These are phyloP conservation scores for Thecamonas trahens DNA, from an alignment of 78 protist species.

Conservation along the genomic window DNA sequence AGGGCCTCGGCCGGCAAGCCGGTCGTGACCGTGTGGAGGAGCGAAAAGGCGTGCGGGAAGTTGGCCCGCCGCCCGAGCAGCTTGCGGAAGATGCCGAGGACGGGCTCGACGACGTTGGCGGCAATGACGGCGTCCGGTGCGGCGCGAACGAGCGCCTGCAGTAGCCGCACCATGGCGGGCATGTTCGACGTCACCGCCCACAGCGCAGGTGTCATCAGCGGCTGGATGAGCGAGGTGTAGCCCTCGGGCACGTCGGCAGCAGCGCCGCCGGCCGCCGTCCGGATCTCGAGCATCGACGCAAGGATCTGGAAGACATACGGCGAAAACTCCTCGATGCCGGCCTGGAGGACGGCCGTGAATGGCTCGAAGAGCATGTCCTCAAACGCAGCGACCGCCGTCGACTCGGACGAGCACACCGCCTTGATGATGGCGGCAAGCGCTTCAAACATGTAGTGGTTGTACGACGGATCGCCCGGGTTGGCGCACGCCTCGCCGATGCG, in stretches of 20 bases:
- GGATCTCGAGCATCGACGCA: slow-evolving; percentile 44
- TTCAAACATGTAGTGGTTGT: slow-evolving; percentile 75
- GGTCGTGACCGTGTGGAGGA: slow-evolving; percentile 14
- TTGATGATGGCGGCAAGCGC: slow-evolving; percentile 30
- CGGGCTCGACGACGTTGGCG: neutral
- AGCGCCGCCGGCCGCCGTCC: neutral
- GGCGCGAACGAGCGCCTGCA: neutral
- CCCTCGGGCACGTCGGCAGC: slow-evolving; percentile 14
- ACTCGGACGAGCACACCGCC: neutral
- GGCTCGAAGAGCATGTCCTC: slow-evolving; percentile 48
- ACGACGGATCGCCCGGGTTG: slow-evolving; percentile 67
- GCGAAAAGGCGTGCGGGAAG: slow-evolving; percentile 39
- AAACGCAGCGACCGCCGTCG: slow-evolving; percentile 14
- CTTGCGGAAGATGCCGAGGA: slow-evolving; percentile 57
- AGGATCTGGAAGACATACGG: slow-evolving; percentile 73
- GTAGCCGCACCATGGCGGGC: slow-evolving; percentile 11
- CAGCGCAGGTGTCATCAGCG: slow-evolving; percentile 18
- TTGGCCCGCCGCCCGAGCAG: slow-evolving; percentile 14
- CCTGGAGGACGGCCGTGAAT: slow-evolving; percentile 36
- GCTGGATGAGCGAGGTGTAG: slow-evolving; percentile 12
- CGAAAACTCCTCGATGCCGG: slow-evolving; percentile 48
- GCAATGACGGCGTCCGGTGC: neutral
- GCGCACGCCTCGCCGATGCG: slow-evolving; percentile 27
- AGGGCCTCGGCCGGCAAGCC: slow-evolving; percentile 4
- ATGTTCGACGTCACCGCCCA: slow-evolving; percentile 35